phyloP scores from a whole-genome alignment of 768 basidiomycete species.

The Suillus placidus region DNA sequence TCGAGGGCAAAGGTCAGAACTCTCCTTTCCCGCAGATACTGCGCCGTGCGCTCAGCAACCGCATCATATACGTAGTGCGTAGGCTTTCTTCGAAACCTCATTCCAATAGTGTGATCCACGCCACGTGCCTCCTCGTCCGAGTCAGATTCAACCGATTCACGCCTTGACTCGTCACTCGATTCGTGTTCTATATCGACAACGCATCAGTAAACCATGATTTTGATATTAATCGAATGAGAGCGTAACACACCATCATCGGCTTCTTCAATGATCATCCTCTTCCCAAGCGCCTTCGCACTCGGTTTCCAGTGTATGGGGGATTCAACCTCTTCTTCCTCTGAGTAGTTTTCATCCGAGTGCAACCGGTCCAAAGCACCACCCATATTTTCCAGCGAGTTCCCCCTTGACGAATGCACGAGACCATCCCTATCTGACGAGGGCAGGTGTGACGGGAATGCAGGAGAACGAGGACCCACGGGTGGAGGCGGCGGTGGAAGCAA shows the following conservation, averaged over 20 bases:
- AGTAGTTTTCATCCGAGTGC: conserved; percentile 27
- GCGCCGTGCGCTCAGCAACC: conserved; percentile 75
- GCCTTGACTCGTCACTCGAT: conserved; percentile 50
- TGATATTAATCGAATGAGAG: conserved; percentile 2
- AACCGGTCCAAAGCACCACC: conserved; percentile 32
- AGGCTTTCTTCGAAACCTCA: conserved; percentile 46
- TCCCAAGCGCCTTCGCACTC: conserved; percentile 90
- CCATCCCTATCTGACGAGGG: conserved; percentile 64
- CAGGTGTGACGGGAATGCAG: conserved; percentile 59
- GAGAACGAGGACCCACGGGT: conserved; percentile 73
- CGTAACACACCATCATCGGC: conserved; percentile 44
- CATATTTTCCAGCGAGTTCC: conserved; percentile 28
- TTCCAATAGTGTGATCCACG: conserved; percentile 5
- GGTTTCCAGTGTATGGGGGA: conserved; percentile 63
- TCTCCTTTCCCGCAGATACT: conserved; percentile 51
- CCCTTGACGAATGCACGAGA: conserved; percentile 19
- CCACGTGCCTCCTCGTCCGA: conserved; percentile 42
- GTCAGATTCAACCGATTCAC: conserved; percentile 39
- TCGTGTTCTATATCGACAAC: conserved; percentile 47
- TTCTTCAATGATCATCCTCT: conserved; percentile 64
- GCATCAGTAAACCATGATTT: not conserved
- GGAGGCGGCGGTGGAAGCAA: conserved; percentile 66
- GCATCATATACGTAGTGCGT: conserved; percentile 90
- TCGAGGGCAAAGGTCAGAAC: not conserved
- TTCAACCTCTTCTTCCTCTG: conserved; percentile 33